phyloP scores from a whole-genome alignment of 257 asterid species.

The Thymus quinquecostatus region DNA sequence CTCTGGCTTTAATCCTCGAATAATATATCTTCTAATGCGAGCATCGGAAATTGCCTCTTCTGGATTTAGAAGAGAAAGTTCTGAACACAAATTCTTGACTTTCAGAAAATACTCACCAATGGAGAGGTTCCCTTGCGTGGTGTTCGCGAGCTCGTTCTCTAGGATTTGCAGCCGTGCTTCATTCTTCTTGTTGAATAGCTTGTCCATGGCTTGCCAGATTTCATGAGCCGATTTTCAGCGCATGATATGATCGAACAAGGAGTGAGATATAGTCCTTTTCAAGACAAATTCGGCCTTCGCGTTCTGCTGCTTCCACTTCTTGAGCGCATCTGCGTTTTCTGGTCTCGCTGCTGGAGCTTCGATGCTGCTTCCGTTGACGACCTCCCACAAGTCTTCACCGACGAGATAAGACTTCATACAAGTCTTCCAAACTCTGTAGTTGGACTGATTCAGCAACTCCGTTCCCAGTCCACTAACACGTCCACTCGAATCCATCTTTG shows the following conservation, averaged over 20 bases:
- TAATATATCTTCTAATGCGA: not conserved
- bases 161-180: conserved; percentile 4
- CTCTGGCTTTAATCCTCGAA: conserved; percentile 8
- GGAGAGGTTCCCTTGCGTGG: conserved; percentile 8
- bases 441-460: conserved; percentile 28
- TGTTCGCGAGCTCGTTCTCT: conserved; percentile 12
- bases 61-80: conserved; percentile 17
- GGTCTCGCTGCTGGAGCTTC: not conserved
- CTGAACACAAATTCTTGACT: conserved; percentile 23
- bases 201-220: not conserved
- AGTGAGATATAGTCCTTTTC: conserved; percentile 6
- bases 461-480: conserved; percentile 4
- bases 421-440: conserved; percentile 28
- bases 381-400: conserved; percentile 25
- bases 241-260: conserved; percentile 15
- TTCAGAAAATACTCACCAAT: conserved; percentile 11
- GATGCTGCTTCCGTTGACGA: conserved; percentile 17
- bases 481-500: conserved; percentile 12
- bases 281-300: conserved; percentile 10
- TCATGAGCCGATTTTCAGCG: conserved; percentile 3
- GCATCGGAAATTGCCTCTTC: conserved; percentile 8
- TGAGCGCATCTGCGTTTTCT: not conserved
- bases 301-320: too few species aligned
- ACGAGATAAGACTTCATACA: conserved; percentile 27
- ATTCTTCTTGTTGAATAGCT: conserved; percentile 14